A percentile compares a stretch with the other conserved stretches of the same genome.
Evolutionary conservation across 2,329 filamentous ascomycete species (phyloP).

Genomic region (Ophiocordyceps robertsii): DNA sequence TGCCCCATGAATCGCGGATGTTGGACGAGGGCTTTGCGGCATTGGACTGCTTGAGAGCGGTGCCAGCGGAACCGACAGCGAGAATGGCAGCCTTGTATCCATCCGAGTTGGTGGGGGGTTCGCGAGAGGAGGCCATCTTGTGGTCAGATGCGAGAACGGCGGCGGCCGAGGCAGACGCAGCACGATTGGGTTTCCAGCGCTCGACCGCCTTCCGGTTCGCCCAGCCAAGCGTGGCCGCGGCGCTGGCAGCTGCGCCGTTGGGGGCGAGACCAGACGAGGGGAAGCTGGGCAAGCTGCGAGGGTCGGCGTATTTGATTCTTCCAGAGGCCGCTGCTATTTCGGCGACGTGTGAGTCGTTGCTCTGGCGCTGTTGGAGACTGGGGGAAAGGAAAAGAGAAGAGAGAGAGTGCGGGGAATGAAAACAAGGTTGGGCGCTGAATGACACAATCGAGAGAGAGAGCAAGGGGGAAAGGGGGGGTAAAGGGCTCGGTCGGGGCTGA

Average conservation of each 20-base stretch:
- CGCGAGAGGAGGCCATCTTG: constrained; percentile 38
- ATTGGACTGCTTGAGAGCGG: constrained; percentile 13
- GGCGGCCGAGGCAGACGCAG: constrained; percentile 34
- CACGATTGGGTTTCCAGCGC: constrained; percentile 51
- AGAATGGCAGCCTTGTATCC: constrained; percentile 64
- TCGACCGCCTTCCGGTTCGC: constrained; percentile 52
- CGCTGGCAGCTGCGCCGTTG: constrained; percentile 51
- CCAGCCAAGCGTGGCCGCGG: constrained; percentile 64
- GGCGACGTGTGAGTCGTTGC: neutral
- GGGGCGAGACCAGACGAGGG: constrained; percentile 50
- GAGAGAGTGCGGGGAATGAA: too few species aligned
- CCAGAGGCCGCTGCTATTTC: constrained; percentile 11
- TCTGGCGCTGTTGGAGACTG: too few species aligned
- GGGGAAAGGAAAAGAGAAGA: too few species aligned
- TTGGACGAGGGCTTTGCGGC: constrained; percentile 3
- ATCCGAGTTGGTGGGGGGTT: constrained; percentile 48
- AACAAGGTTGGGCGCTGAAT: too few species aligned
- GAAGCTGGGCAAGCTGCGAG: constrained; percentile 61
- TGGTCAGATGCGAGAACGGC: constrained; percentile 28
- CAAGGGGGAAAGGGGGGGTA: too few species aligned
- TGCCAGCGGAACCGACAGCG: constrained; percentile 31
- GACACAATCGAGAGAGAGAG: too few species aligned
- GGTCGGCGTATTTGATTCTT: constrained; percentile 55
- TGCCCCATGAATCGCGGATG: constrained; percentile 34
- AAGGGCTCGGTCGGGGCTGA: too few species aligned